A percentile compares a stretch with the other conserved stretches of the same genome.
Evolutionary conservation across 768 basidiomycete genomes (phyloP).

Genomic region (Russula lepida): DNA sequence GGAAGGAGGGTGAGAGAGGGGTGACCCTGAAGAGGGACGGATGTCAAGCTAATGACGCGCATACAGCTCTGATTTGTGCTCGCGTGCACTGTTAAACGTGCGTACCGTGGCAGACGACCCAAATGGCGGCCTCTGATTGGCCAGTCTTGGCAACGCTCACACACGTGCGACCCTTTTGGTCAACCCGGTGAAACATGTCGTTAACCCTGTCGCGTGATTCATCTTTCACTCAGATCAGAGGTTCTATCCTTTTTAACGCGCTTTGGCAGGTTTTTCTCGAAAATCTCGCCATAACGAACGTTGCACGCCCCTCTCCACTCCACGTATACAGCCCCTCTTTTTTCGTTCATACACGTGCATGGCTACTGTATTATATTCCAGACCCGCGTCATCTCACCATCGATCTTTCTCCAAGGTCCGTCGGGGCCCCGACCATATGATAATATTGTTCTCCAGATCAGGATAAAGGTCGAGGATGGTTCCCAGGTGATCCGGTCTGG

Average conservation of each 20-base stretch:
- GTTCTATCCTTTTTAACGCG: no score
- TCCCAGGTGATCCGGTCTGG: background rate
- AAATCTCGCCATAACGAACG: no score
- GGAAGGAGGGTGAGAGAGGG: background rate
- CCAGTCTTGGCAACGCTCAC: background rate
- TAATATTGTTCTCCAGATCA: background rate
- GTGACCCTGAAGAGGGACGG: background rate
- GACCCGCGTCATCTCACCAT: background rate
- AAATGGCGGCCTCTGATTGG: conserved; percentile 9
- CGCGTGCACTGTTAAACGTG: conserved; percentile 19
- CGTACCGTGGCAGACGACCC: conserved; percentile 20
- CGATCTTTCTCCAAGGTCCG: background rate
- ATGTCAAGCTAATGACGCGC: background rate
- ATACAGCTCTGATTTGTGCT: conserved; percentile 5
- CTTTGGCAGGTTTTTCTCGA: no score
- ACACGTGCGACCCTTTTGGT: conserved; percentile 4
- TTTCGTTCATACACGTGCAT: background rate
- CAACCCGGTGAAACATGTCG: background rate
- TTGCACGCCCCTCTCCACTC: no score
- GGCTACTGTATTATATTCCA: background rate
- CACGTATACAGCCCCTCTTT: background rate
- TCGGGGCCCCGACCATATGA: background rate
- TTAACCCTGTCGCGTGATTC: background rate
- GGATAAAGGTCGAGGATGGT: background rate
- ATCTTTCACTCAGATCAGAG: background rate